These are phyloP conservation scores for Sherardia arvensis DNA, from an alignment of 257 asterid genomes.

Conservation along the genomic window DNA sequence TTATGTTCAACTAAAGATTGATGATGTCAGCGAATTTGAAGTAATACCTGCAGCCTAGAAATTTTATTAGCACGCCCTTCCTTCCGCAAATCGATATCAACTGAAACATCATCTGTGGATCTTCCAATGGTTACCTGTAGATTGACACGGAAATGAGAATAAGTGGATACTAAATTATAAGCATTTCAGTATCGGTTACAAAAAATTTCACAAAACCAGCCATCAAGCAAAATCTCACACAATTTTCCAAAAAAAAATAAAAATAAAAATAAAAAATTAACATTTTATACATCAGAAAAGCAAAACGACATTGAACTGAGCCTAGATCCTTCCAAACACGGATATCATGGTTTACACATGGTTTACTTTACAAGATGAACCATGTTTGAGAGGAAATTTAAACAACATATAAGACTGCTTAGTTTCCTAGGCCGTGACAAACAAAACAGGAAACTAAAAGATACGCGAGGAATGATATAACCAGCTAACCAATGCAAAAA, in stretches of 20 bases:
- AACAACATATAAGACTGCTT: neutral
- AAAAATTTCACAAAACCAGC: neutral
- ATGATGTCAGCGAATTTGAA: neutral
- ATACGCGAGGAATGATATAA: neutral
- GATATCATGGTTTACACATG: neutral
- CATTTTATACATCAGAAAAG: neutral
- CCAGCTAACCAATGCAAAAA: neutral
- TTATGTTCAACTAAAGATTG: neutral
- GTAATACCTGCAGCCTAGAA: slow-evolving; percentile 86
- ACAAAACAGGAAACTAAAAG: slow-evolving; percentile 2
- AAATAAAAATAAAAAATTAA: neutral
- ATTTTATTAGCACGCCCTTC: slow-evolving; percentile 96
- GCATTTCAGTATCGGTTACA: neutral
- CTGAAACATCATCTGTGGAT: slow-evolving; percentile 77
- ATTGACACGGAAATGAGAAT: slow-evolving; percentile 4
- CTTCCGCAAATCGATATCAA: slow-evolving; percentile 83
- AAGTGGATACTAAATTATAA: neutral
- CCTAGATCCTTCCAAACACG: neutral
- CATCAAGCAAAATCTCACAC: neutral
- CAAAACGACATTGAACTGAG: neutral
- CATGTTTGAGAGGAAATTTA: neutral
- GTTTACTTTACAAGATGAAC: neutral
- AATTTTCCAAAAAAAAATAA: neutral
- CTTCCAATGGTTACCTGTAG: slow-evolving; percentile 87
- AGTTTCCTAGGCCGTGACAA: neutral